These are phyloP conservation scores for Ophiocordyceps unilateralis DNA, from an alignment of 2,329 filamentous ascomycete species.

Conservation along the genomic window DNA sequence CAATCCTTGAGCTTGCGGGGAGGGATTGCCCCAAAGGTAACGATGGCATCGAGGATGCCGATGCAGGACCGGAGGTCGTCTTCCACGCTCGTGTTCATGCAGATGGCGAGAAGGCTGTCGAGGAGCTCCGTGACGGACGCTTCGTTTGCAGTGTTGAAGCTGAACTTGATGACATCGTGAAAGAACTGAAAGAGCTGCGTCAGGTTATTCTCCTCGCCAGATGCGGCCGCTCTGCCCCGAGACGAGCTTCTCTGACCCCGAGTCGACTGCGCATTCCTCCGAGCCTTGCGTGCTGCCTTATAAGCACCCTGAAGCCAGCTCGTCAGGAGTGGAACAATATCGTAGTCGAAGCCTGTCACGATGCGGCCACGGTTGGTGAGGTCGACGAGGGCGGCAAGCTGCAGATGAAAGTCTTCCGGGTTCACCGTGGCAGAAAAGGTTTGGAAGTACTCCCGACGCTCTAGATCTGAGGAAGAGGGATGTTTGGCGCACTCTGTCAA, in stretches of 20 bases:
- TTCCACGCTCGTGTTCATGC: conserved; percentile 45
- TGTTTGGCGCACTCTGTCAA: conserved; percentile 49
- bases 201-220: conserved; percentile 43
- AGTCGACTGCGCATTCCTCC: conserved; percentile 24
- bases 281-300: conserved; percentile 30
- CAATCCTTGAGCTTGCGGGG: conserved; percentile 43
- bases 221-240: conserved; percentile 19
- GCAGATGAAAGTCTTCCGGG: conserved; percentile 47
- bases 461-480: conserved; percentile 43
- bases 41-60: conserved; percentile 49
- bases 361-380: conserved; percentile 44
- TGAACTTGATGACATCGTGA: conserved; percentile 57
- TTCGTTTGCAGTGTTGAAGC: conserved; percentile 50
- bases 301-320: conserved; percentile 42
- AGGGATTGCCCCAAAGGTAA: conserved; percentile 57
- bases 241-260: conserved; percentile 17
- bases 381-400: conserved; percentile 44
- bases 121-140: conserved; percentile 43
- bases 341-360: conserved; percentile 49
- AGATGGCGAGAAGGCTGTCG: conserved; percentile 45
- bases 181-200: conserved; percentile 47
- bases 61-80: conserved; percentile 52
- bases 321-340: conserved; percentile 44
- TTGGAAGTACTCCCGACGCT: conserved; percentile 48
- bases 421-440: conserved; percentile 38